Evolutionary conservation across 495 filamentous ascomycete species (phyloP).

Genomic region (Achaetomiella virescens): DNA sequence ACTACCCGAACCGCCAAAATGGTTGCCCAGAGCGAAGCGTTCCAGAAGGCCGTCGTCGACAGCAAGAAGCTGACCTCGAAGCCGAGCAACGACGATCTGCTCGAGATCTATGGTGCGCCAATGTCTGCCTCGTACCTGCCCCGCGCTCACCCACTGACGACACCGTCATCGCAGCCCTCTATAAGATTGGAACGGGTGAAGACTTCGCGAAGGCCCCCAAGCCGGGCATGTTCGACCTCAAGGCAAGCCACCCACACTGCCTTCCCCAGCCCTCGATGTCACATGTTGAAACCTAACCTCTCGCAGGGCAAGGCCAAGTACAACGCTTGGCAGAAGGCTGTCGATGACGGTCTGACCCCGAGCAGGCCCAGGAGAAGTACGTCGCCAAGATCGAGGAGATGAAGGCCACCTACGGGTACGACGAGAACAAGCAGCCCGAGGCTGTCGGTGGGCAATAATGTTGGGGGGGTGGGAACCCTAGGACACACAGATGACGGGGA

Average conservation of each 20-base stretch:
- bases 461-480: no score
- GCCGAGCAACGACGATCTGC: slow-evolving; percentile 51
- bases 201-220: slow-evolving; percentile 38
- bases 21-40: slow-evolving; percentile 44
- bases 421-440: slow-evolving; percentile 50
- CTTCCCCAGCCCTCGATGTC: no score
- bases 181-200: slow-evolving; percentile 47
- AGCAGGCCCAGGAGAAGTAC: slow-evolving; percentile 69
- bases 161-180: slow-evolving; percentile 35
- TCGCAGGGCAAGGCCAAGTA: slow-evolving; percentile 70
- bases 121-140: background rate
- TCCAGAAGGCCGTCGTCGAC: slow-evolving; percentile 57
- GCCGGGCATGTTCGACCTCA: slow-evolving; percentile 49
- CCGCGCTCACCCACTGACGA: slow-evolving; percentile 2
- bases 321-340: slow-evolving; percentile 62
- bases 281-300: background rate
- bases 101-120: slow-evolving; percentile 44
- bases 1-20: slow-evolving; percentile 26
- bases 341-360: slow-evolving; percentile 50
- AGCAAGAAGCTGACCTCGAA: slow-evolving; percentile 57
- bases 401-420: slow-evolving; percentile 62
- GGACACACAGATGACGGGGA: background rate
- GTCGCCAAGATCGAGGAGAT: slow-evolving; percentile 61
- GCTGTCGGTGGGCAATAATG: slow-evolving; percentile 34
- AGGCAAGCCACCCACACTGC: slow-evolving; percentile 43